Conservation (phyloP, 352 stramenopile genomes). For the Globisporangium nunn region DNA sequence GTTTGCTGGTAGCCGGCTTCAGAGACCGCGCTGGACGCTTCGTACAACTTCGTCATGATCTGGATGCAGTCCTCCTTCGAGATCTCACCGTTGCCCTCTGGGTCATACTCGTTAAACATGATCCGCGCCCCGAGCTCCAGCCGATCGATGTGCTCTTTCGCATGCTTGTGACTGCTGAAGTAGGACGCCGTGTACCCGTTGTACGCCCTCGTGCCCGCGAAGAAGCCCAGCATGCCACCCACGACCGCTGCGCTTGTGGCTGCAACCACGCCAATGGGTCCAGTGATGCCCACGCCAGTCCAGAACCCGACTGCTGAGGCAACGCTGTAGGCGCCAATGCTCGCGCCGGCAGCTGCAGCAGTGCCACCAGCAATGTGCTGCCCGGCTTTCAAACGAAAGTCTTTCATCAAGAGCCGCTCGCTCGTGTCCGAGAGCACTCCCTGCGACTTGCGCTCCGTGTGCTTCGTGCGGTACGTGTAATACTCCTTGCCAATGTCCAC, state of each 20-base stretch:
- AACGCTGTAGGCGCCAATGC: slow-evolving; percentile 66
- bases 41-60: slow-evolving; percentile 75
- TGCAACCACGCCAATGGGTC: slow-evolving; percentile 67
- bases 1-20: slow-evolving; percentile 56
- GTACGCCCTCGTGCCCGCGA: slow-evolving; percentile 76
- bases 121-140: slow-evolving; percentile 75
- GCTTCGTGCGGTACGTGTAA: slow-evolving; percentile 71
- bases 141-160: slow-evolving; percentile 81
- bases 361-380: slow-evolving; percentile 75
- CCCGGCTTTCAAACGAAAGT: slow-evolving; percentile 76
- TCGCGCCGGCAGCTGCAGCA: slow-evolving; percentile 64
- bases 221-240: slow-evolving; percentile 79
- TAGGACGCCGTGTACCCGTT: slow-evolving; percentile 62
- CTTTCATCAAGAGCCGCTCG: slow-evolving; percentile 77
- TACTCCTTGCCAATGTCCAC: slow-evolving; percentile 86
- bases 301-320: slow-evolving; percentile 68
- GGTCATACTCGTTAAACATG: slow-evolving; percentile 82
- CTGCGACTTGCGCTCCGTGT: slow-evolving; percentile 60
- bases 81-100: slow-evolving; percentile 47
- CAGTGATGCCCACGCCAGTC: slow-evolving; percentile 73
- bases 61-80: slow-evolving; percentile 61
- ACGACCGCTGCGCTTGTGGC: slow-evolving; percentile 73
- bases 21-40: slow-evolving; percentile 57
- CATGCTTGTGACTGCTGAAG: slow-evolving; percentile 69
- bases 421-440: slow-evolving; percentile 62